Conservation (phyloP, 2,329 filamentous ascomycete species). For the Dendrostoma leiphaemia region DNA sequence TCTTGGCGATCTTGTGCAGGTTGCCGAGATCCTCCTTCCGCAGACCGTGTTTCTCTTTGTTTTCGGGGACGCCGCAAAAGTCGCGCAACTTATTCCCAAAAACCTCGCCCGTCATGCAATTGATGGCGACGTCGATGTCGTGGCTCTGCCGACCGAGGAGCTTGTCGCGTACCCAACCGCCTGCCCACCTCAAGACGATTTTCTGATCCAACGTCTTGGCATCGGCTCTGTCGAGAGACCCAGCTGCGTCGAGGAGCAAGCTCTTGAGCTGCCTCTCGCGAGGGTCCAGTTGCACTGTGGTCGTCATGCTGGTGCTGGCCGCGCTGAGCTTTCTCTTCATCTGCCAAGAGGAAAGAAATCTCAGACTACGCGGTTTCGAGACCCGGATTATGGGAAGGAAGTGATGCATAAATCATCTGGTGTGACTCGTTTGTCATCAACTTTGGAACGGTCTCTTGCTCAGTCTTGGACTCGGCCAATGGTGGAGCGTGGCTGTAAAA, state of each 20-base stretch:
- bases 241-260: slow-evolving; percentile 81
- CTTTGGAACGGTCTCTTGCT: not conserved
- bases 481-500: not conserved
- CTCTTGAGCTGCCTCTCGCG: slow-evolving; percentile 69
- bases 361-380: not conserved
- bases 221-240: slow-evolving; percentile 57
- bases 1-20: slow-evolving; percentile 84
- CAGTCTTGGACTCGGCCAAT: not conserved
- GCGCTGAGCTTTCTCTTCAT: slow-evolving; percentile 19
- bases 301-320: slow-evolving; percentile 10
- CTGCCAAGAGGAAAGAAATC: not conserved
- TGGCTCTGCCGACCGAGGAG: slow-evolving; percentile 69
- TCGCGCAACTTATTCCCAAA: slow-evolving; percentile 70
- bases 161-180: slow-evolving; percentile 86
- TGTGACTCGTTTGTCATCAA: slow-evolving; percentile 1
- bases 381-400: not conserved
- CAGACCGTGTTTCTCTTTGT: slow-evolving; percentile 60
- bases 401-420: slow-evolving; percentile 11
- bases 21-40: slow-evolving; percentile 62
- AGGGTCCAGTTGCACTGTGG: slow-evolving; percentile 57
- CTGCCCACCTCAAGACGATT: slow-evolving; percentile 72
- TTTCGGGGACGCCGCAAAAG: slow-evolving; percentile 62
- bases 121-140: slow-evolving; percentile 85
- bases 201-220: slow-evolving; percentile 38
- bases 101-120: slow-evolving; percentile 76